Conservation (phyloP, 345 rosid species). For the Melaleuca quinquenervia region DNA sequence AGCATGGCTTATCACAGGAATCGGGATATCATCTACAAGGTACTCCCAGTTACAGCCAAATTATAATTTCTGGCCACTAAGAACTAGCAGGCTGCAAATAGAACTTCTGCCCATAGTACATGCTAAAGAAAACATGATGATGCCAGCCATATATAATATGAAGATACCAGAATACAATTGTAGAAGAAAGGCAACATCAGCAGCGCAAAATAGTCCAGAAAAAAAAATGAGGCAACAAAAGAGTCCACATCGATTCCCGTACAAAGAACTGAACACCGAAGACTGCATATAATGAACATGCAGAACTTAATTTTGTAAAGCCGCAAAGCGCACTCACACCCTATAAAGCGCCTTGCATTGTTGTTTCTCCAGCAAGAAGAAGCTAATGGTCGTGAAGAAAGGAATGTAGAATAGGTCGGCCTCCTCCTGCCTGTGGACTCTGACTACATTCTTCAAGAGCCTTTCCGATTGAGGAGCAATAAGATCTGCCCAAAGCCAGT, state of each 20-base stretch:
- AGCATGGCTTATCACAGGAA: background rate
- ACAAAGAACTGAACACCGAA: background rate
- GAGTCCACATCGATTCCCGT: background rate
- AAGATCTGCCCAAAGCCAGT: slow-evolving; percentile 96
- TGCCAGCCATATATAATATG: background rate
- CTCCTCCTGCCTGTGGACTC: slow-evolving; percentile 67
- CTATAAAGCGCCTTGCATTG: slow-evolving; percentile 97
- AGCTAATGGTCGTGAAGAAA: slow-evolving; percentile 86
- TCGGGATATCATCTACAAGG: background rate
- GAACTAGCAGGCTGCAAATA: background rate
- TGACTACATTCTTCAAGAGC: slow-evolving; percentile 66
- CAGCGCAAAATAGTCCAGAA: background rate
- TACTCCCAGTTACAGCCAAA: background rate
- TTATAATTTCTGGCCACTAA: background rate
- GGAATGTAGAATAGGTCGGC: slow-evolving; percentile 86
- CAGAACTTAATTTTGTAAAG: background rate
- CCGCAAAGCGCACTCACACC: slow-evolving; percentile 80
- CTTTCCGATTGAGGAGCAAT: slow-evolving; percentile 70
- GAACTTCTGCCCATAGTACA: background rate
- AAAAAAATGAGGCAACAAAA: background rate
- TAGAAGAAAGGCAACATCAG: background rate
- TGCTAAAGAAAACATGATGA: background rate
- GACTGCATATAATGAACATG: background rate
- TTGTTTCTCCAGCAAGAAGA: slow-evolving; percentile 90
- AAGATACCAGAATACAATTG: background rate